Percentiles rank a stretch among this genome's conserved stretches.
Conservation (phyloP, 2,329 filamentous ascomycete genomes). For the Exophiala mesophila region DNA sequence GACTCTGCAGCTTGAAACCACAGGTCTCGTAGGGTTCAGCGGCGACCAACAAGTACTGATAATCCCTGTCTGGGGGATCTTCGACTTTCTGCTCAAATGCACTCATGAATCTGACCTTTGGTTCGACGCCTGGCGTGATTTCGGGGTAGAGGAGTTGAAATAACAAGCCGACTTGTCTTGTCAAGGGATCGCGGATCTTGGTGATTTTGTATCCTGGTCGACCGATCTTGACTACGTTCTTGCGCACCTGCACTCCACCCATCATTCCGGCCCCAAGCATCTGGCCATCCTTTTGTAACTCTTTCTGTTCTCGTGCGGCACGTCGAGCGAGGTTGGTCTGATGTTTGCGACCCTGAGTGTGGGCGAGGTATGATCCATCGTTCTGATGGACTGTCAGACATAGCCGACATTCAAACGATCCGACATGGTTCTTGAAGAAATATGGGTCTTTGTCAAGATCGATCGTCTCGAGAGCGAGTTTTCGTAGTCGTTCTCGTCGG, state of each 20-base stretch:
- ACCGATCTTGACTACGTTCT: conserved; percentile 90
- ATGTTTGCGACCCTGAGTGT: conserved; percentile 97
- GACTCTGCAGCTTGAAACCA: conserved; percentile 88
- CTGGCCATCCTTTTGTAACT: conserved; percentile 65
- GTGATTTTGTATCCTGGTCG: conserved; percentile 97
- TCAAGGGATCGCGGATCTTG: conserved; percentile 85
- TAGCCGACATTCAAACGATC: conserved; percentile 94
- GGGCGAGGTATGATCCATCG: conserved; percentile 95
- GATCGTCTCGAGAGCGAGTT: conserved; percentile 97
- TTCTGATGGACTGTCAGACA: conserved; percentile 98
- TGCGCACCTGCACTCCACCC: conserved; percentile 64
- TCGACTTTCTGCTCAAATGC: conserved; percentile 95
- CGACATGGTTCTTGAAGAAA: conserved; percentile 99
- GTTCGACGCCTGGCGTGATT: conserved; percentile 68
- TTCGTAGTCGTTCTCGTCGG: conserved; percentile 92
- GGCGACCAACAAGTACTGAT: conserved; percentile 89
- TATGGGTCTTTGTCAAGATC: conserved; percentile 99
- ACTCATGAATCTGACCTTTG: conserved; percentile 93
- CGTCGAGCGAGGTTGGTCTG: conserved; percentile 96
- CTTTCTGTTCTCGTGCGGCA: conserved; percentile 90
- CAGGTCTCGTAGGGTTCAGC: conserved; percentile 98
- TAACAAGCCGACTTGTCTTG: conserved; percentile 81
- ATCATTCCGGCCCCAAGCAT: conserved; percentile 62
- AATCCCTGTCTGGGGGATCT: conserved; percentile 83
- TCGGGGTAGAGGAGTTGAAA: conserved; percentile 97